These are phyloP conservation scores for Fraxinus latifolia DNA, from an alignment of 305 asterid species.

Conservation along the genomic window DNA sequence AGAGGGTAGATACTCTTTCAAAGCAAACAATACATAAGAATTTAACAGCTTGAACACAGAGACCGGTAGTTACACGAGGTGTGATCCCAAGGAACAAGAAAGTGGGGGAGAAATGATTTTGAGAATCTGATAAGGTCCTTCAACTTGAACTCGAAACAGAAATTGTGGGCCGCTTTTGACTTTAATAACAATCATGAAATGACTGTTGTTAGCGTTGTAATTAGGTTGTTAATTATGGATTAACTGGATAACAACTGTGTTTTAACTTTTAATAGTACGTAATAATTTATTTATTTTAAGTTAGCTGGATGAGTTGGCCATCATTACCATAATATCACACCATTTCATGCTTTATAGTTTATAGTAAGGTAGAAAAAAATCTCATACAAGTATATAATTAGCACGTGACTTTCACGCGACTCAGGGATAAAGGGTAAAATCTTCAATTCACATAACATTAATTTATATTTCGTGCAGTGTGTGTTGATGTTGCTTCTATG, in stretches of 20 bases:
- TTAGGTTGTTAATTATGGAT: constrained; percentile 26
- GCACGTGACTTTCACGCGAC: background rate
- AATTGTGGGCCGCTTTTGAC: constrained; percentile 30
- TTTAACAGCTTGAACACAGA: too few relatives aligned
- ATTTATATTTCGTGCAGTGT: background rate
- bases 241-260: constrained; percentile 36
- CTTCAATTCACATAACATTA: background rate
- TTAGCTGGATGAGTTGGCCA: background rate
- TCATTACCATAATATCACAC: background rate
- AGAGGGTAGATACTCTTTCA: background rate
- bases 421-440: background rate
- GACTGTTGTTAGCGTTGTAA: constrained; percentile 17
- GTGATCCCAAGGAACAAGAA: constrained; percentile 28
- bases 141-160: constrained; percentile 1
- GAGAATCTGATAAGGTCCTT: constrained; percentile 14
- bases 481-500: background rate
- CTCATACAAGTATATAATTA: too few relatives aligned
- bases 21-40: background rate
- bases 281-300: background rate
- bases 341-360: background rate
- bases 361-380: background rate
- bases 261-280: constrained; percentile 11
- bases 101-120: constrained; percentile 37
- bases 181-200: constrained; percentile 18
- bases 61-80: background rate